Evolutionary conservation across 1,284 basidiomycete genomes (phyloP), one percentile per base, ranked within the genome.

Genomic region (Microbotryum saponariae): DNA sequence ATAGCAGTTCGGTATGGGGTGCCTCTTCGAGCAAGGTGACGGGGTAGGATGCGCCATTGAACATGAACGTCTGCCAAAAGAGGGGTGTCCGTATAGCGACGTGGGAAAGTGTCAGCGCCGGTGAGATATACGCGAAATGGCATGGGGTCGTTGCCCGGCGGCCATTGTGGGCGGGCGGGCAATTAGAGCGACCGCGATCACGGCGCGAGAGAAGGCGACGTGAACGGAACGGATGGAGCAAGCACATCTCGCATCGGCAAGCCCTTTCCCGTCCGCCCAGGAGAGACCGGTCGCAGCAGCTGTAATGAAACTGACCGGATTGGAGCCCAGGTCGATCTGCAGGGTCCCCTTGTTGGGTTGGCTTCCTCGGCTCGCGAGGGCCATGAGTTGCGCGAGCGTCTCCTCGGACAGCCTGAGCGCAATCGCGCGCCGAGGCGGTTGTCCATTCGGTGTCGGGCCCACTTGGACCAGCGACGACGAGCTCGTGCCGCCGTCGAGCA

Each of bases 371-470:
- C 45, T 51, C 7, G 58, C 63, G 7, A 59, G 20, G 8, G 56
- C 56, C 29, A 59, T 29, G 16, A 68, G 31, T 23, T 68, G 61
- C 8, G 27, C 37, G 37, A 68, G 55, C 20, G 62, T 52, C 18
- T 64, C 51, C 45, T 67, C 60, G 3, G 58, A 56, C 37, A 64
- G 55, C 42, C 51, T 63, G n/a, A 68, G 55, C 12, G 61, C 56
- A 16, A 68, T 61, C 5, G 67, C 67, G 21, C 56, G 51, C 21
- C 16, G 37, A 42, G 37, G 37, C 37, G 37, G 37, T 42, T 10
- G 37, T 42, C 37, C 37, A 42, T 42, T 42, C 16, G 37, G 37
- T 42, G 37, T 42, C 37, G 37, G 37, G 37, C 37, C 37, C 37
- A 42, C 37, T 16, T 12, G 14, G 37, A 42, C 37, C 16, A 42